Percentiles rank a stretch among this genome's conserved stretches.
Evolutionary conservation across 164 flowering plant species (phyloP).

Genomic region (Cinnamomum micranthum): DNA sequence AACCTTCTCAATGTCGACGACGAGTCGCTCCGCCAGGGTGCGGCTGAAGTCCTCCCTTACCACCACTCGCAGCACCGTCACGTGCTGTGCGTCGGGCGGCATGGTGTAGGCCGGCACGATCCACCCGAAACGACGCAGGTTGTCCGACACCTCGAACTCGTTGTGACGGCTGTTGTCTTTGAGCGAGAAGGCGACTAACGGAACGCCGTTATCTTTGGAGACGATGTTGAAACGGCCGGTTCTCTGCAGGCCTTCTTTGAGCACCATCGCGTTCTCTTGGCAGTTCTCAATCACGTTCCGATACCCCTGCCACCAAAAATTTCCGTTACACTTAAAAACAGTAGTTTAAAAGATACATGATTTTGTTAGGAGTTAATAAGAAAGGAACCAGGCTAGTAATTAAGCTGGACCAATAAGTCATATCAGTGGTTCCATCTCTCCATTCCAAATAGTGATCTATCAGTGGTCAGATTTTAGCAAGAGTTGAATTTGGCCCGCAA

Average conservation of each 20-base stretch:
- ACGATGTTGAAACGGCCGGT: slow-evolving; percentile 34
- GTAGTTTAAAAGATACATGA: too few relatives aligned
- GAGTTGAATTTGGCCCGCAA: too few relatives aligned
- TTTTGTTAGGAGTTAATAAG: too few relatives aligned
- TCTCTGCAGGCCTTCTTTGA: slow-evolving; percentile 31
- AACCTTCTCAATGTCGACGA: slow-evolving; percentile 48
- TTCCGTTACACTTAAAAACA: not conserved
- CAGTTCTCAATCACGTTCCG: slow-evolving; percentile 29
- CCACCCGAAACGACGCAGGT: slow-evolving; percentile 35
- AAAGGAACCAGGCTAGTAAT: too few relatives aligned
- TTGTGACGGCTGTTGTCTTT: slow-evolving; percentile 26
- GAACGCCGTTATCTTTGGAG: slow-evolving; percentile 34
- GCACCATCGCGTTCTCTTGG: slow-evolving; percentile 28
- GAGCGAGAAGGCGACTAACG: slow-evolving; percentile 38
- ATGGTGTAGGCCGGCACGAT: slow-evolving; percentile 51
- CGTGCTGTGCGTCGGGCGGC: slow-evolving; percentile 57
- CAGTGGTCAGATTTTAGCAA: too few relatives aligned
- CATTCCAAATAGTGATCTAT: too few relatives aligned
- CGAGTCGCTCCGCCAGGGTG: slow-evolving; percentile 63
- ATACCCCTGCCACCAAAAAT: slow-evolving; percentile 21
- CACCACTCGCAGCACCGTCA: slow-evolving; percentile 64
- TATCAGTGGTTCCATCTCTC: too few relatives aligned
- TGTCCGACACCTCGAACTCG: slow-evolving; percentile 33
- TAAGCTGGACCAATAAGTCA: too few relatives aligned
- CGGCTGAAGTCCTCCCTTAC: slow-evolving; percentile 70